Conservation (phyloP, 345 rosid genomes). For the Balakata baccata region DNA sequence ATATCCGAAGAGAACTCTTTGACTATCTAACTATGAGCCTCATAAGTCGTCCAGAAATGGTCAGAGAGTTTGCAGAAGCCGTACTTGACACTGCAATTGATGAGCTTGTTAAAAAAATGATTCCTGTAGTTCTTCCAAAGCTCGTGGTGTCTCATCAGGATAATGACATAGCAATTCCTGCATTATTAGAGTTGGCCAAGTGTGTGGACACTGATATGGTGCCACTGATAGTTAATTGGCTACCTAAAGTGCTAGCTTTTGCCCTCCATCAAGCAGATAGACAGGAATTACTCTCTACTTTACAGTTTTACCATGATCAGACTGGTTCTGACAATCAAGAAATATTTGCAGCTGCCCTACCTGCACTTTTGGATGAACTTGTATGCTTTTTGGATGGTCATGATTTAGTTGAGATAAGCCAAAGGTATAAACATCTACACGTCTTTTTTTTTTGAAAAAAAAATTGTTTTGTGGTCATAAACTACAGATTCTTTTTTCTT, state of each 20-base stretch:
- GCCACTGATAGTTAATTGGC: constrained; percentile 76
- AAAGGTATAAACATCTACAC: constrained; percentile 47
- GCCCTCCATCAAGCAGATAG: constrained; percentile 73
- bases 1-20: constrained; percentile 59
- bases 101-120: constrained; percentile 68
- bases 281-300: constrained; percentile 56
- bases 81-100: constrained; percentile 67
- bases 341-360: constrained; percentile 88
- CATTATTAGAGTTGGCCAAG: constrained; percentile 65
- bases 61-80: constrained; percentile 90
- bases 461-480: too few species aligned
- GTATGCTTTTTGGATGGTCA: constrained; percentile 77
- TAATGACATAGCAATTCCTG: constrained; percentile 53
- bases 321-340: constrained; percentile 84
- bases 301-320: constrained; percentile 76
- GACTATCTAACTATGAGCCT: constrained; percentile 61
- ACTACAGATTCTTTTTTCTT: not conserved
- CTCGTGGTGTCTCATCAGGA: constrained; percentile 78
- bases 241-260: constrained; percentile 91
- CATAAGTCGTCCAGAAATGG: constrained; percentile 56
- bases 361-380: constrained; percentile 90
- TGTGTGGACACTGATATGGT: constrained; percentile 63
- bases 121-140: constrained; percentile 87
- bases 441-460: not conserved
- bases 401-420: constrained; percentile 62